Base-by-base conservation (phyloP, 2,329 filamentous ascomycete genomes). In the Ascochyta clinopodiicola region DNA sequence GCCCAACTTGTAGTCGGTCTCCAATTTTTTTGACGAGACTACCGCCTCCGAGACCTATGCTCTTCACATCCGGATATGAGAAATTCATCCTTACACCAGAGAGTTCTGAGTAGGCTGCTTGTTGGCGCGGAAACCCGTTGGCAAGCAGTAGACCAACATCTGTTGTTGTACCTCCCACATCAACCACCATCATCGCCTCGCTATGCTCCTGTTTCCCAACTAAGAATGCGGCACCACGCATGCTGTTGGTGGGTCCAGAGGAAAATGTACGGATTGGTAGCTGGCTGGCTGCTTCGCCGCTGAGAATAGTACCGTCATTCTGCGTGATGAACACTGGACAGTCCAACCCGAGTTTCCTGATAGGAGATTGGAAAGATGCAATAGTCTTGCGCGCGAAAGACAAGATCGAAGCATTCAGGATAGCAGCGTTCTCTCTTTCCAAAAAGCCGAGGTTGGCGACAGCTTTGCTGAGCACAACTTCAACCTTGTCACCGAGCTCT, bases 101-200 rank as follows among this genome's bases (percentile, higher is more conserved):
- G 2, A 89, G 75, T 29, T 87, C 81, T 31, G 83, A 86, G 58
- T 86, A 88, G 0, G 85, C 84, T 5, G 85, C 83, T 44, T 84
- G 82, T 67, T 88, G 84, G 29, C 86, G 79, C 0, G 87, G 87
- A 44, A 89, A 86, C 0, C 87, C 86, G 44, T 83, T 88, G 0
- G 82, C 78, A 6, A 86, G 78, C 3, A 89, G 70, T 0, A 87
- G 71, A 0, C 87, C 86, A 10, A 88, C 84, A 60, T 89, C 87
- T 0, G 85, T 84, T 0, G 86, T 89, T 0, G 87, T 89, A 2
- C 87, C 86, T 0, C 87, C 87, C 48, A 89, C 84, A 63, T 89
- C 87, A 2, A 88, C 82, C 0, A 89, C 86, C 76, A 88, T 84
- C 61, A 84, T 35, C 76, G 83, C 58, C 79, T 84, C 67, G 8